Evolutionary conservation across 805 yeast genomes (phyloP), one percentile per base, ranked within the genome.

Genomic region (Brettanomyces nanus): DNA sequence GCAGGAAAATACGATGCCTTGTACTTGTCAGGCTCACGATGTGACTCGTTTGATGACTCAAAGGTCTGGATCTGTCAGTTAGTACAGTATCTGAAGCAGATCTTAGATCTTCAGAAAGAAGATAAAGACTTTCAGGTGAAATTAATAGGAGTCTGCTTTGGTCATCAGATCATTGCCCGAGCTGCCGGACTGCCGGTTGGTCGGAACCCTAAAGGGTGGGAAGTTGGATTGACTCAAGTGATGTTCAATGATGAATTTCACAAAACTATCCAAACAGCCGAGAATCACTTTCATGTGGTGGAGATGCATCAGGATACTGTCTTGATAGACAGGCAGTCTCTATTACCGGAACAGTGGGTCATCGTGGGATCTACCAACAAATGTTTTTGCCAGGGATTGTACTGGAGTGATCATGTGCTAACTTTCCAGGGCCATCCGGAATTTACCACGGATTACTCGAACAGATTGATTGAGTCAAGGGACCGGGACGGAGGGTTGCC

Each of bases 381-480:
- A 29, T 81, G 95, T 44, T 49, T 59, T 1, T 61, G 73, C 26
- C 96, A 87, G 59, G 94, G 95, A 0, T 60, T 84, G 21, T 71
- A 71, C 39, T 70, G 72, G 29, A 65, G 68, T 1, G 52, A 65
- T 18, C 65, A 68, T 31, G 38, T 82, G 6, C 58, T 87, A 18
- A 74, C 92, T 0, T 72, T 86, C 47, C 97, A 87, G 58, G 95
- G 95, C 1, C 97, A 87, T 51, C 96, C 96, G 0, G 96, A 87
- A 54, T 87, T 84, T 51, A 52, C 61, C 19, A 61, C 62, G 0
- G 65, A 57, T 3, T 52, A 53, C 17, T 53, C 58, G 3, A 30
- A 42, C 3, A 31, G 29, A 2, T 20, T 51, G 20, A 36, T 42
- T 13, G 35, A 40, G 5, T 22, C 20, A 3, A 31, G 39, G 19